phyloP scores from a whole-genome alignment of 2,329 filamentous ascomycete genomes.

The Neophaeococcomyces aloes region DNA sequence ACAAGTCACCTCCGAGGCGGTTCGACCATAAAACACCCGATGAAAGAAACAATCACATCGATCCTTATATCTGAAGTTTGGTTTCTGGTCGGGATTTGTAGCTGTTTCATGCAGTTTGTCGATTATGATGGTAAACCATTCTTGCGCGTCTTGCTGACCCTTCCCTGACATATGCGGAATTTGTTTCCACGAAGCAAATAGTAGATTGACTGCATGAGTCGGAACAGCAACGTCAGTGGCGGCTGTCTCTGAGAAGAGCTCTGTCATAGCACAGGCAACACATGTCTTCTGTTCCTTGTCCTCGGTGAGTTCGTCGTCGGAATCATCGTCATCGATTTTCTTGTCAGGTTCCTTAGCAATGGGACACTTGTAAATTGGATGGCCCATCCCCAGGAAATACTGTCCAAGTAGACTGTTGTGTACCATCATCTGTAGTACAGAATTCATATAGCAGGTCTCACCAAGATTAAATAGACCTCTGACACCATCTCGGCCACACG shows the following conservation, averaged over 20 bases:
- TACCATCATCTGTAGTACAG: slow-evolving; percentile 83
- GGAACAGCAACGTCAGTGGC: slow-evolving; percentile 62
- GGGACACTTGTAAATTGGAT: slow-evolving; percentile 65
- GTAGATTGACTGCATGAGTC: slow-evolving; percentile 79
- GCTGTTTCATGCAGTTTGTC: slow-evolving; percentile 75
- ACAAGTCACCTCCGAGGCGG: slow-evolving; percentile 83
- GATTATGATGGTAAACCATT: slow-evolving; percentile 91
- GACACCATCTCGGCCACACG: slow-evolving; percentile 77
- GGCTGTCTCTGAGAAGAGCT: slow-evolving; percentile 54
- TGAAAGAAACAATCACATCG: slow-evolving; percentile 83
- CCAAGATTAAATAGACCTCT: slow-evolving; percentile 94
- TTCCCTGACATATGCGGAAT: slow-evolving; percentile 71
- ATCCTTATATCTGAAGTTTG: slow-evolving; percentile 8
- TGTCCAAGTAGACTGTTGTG: slow-evolving; percentile 88
- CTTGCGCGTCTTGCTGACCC: slow-evolving; percentile 91
- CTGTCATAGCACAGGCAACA: slow-evolving; percentile 51
- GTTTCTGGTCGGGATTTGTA: slow-evolving; percentile 35
- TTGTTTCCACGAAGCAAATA: slow-evolving; percentile 82
- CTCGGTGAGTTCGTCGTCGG: slow-evolving; percentile 17
- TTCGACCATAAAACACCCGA: slow-evolving; percentile 85
- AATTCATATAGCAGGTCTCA: slow-evolving; percentile 97
- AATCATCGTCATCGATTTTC: slow-evolving; percentile 20
- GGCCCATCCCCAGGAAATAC: slow-evolving; percentile 85
- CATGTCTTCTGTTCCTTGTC: slow-evolving; percentile 33
- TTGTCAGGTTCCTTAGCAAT: slow-evolving; percentile 27